Evolutionary conservation across 2,329 filamentous ascomycete genomes (phyloP), one percentile per base, ranked within the genome.

Genomic region (Sclerotinia spermophila): DNA sequence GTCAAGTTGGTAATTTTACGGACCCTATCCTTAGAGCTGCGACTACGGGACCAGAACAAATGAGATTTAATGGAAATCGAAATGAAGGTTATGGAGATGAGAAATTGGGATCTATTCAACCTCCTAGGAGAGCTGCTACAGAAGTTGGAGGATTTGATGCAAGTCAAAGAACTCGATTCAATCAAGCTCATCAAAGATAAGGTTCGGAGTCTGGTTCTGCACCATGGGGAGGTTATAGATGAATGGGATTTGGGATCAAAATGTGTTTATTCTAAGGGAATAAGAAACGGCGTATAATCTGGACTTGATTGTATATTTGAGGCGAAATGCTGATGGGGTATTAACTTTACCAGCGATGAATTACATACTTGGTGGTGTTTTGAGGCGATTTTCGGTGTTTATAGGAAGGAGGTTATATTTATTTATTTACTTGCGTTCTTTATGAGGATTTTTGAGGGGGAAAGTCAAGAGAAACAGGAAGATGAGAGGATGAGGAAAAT

Each of bases 1-100:
- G 44, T 30, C 44, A 21, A 56, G 48, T 42, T 30, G 15, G 67
- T 30, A 61, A 61, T 30, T 53, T 68, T 3, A 21, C 55, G n/a
- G 55, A 60, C 24, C 67, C 67, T 27, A 53, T 68, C 17, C 30
- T 42, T 21, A 68, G 67, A n/a, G 67, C 67, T 17, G 56, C 55
- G 13, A 68, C 55, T 35, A 24, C 67, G 21, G 55, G 42, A 13
- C 55, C 55, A 21, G 30, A 24, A 8, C 61, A 64, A 51, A 27
- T 51, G 8, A 27, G 44, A 48, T 38, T 13, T 17, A 27, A 21
- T 35, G 42, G 55, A 15, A 61, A 30, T 5, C 45, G 67, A 59
- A 60, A 45, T 44, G 66, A 45, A 44, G 30, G 35, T 38, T 59
- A 59, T 68, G 40, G 11, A 17, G 67, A 68, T 68, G 55, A 68